Base-by-base conservation (phyloP, 148 eudicot species). In the Hydrangea macrophylla region DNA sequence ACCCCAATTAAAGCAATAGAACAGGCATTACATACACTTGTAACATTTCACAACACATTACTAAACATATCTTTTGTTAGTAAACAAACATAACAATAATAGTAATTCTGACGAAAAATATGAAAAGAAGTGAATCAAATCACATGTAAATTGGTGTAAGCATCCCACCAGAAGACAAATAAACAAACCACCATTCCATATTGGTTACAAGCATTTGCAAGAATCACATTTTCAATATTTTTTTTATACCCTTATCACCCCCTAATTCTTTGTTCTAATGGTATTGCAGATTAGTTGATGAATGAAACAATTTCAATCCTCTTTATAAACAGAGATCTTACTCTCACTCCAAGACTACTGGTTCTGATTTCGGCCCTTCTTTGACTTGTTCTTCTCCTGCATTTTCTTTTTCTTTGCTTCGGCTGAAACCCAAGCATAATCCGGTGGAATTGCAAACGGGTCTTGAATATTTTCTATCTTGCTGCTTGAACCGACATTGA, bases 371-470 rank as follows among this genome's bases (percentile, higher is more conserved):
- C 70, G 76, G 23, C 62, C 82, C 65, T 83, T 82, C 76, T 84
- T 81, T 9, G 77, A 65, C 72, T 84, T 81, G 55, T 59, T 88
- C 79, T 81, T 92, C 36, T 83, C 85, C 72, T 75, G 84, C 88
- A 85, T 79, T 69, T 80, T 80, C 79, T 82, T 88, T 57, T 81
- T 92, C 86, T 89, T 92, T 63, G 76, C 86, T 75, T 89, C 91
- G 1, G 89, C 88, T 13, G 87, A 81, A 31, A 85, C 76, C 98
- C 96, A 92, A 2, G 76, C 65, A 69, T 92, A 89, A 58, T 86
- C 93, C 2, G 82, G 58, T 44, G 96, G 98, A 64, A 92, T 85
- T 7, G 82, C 83, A 73, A 92, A 92, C 0, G 93, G 98, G 55
- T 92, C 96, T 62, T 76, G 87, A 66, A 63, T 70, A 65, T 45